Evolutionary conservation across 78 protist genomes (phyloP).

Genomic region (Corallochytrium limacisporum): DNA sequence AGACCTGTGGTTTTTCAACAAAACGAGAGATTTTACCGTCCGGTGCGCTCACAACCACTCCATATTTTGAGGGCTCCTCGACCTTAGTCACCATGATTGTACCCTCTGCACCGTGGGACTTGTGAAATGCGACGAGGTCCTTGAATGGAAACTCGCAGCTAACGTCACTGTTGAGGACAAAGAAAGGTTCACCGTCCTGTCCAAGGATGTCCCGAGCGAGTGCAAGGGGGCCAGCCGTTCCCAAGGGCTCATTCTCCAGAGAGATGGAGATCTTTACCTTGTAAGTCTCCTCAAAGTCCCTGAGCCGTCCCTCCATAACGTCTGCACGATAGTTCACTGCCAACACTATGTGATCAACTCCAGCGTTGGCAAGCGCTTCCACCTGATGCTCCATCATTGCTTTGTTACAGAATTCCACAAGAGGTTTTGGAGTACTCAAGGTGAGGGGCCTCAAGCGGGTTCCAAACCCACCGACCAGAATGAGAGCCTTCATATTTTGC

Average conservation of each 20-base stretch:
- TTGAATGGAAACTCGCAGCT: conserved; percentile 73
- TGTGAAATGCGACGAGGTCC: conserved; percentile 72
- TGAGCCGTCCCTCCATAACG: conserved; percentile 32
- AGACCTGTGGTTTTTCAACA: conserved; percentile 80
- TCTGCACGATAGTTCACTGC: conserved; percentile 82
- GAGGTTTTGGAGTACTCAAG: conserved; percentile 82
- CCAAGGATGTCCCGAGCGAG: conserved; percentile 44
- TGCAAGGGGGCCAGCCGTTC: conserved; percentile 94
- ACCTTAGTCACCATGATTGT: conserved; percentile 77
- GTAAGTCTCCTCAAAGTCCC: conserved; percentile 1
- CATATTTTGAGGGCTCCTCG: conserved; percentile 86
- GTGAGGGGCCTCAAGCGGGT: conserved; percentile 92
- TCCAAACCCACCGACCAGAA: conserved; percentile 91
- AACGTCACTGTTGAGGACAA: conserved; percentile 83
- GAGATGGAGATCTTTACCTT: conserved; percentile 47
- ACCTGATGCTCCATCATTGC: conserved; percentile 84
- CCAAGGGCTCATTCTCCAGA: conserved; percentile 72
- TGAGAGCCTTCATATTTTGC: conserved; percentile 76
- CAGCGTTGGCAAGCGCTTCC: conserved; percentile 66
- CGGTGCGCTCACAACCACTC: conserved; percentile 69
- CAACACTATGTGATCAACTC: conserved; percentile 72
- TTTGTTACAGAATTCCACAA: conserved; percentile 78
- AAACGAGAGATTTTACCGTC: conserved; percentile 63
- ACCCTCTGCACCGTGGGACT: conserved; percentile 81
- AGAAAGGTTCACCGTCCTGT: conserved; percentile 60